phyloP scores from a whole-genome alignment of 768 basidiomycete genomes.

The Porpolomopsis calyptriformis region DNA sequence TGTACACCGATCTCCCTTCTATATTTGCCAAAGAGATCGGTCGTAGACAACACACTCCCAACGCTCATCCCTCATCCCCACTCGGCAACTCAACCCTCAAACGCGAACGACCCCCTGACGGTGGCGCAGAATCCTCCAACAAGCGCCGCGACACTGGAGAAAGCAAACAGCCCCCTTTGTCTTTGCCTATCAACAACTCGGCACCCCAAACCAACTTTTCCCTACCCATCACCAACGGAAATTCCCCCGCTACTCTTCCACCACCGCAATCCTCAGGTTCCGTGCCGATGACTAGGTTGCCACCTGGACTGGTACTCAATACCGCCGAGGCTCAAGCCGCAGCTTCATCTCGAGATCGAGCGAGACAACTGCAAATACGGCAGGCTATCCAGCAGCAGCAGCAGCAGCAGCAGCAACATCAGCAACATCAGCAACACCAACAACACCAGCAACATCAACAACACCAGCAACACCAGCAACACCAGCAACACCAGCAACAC shows the following conservation, averaged over 20 bases:
- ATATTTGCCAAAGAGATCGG: conserved; percentile 56
- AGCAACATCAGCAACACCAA: too few species aligned
- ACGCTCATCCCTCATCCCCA: conserved; percentile 4
- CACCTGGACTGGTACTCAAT: conserved; percentile 12
- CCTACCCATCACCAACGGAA: conserved; percentile 22
- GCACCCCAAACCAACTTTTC: conserved; percentile 20
- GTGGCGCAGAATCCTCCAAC: conserved; percentile 26
- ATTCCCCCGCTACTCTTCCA: conserved; percentile 13
- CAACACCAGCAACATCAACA: conserved; percentile 17
- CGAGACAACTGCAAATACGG: conserved; percentile 28
- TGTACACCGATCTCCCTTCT: conserved; percentile 51
- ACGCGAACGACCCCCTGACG: conserved; percentile 51
- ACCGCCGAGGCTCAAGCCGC: conserved; percentile 27
- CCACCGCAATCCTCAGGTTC: conserved; percentile 15
- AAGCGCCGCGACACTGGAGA: conserved; percentile 70
- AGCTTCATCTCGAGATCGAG: conserved; percentile 24
- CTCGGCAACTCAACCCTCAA: conserved; percentile 39
- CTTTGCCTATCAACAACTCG: conserved; percentile 23
- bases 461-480: conserved; percentile 19
- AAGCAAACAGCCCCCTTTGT: conserved; percentile 30
- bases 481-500: conserved; percentile 23
- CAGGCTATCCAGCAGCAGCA: conserved; percentile 25
- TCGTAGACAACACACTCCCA: conserved; percentile 28
- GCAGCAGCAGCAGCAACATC: conserved; percentile 17
- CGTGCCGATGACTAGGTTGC: conserved; percentile 10